Evolutionary conservation across 306 rosid species (phyloP), one percentile per base, ranked within the genome.

Genomic region (Myrica gale): DNA sequence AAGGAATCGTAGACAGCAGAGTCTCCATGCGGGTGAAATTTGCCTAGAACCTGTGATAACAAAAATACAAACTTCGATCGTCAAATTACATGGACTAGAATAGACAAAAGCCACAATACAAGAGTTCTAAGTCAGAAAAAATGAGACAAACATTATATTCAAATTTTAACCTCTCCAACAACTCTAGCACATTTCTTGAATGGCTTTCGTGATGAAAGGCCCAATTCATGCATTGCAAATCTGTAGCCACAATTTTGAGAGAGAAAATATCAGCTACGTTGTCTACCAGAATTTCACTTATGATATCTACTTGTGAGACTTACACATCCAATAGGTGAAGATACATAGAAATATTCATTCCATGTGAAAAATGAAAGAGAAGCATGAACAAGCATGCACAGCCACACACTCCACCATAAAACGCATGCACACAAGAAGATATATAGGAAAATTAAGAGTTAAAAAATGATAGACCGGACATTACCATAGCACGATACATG

Each of bases 181-280:
- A 95, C 99, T 88, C 99, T 90, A 20, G 99, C 99, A 76, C 99
- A 90, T 88, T 95, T 95, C 96, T 85, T 91, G 87, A 90, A 95
- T 1, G 99, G 96, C 80, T 89, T 95, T 75, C 87, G 85, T 2
- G 99, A 95, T 23, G 92, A 74, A 79, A 95, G 92, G 44, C 99
- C 95, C 68, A 95, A 87, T 85, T 92, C 99, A 42, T 95, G 97
- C 99, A 95, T 95, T 46, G 99, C 99, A 79, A 84, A 95, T 80
- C 99, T 92, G 90, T 63, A 72, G 70, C 74, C 79, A 80, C 17
- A 83, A 80, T 51, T 70, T 50, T 66, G 43, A 50, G 19, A 51
- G 45, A 20, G 23, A 32, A 47, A 1, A 58, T 5, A 32, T 61
- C 17, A 78, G 12, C 50, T 9, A 69, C 65, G 68, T 71, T 44